Evolutionary conservation across 495 filamentous ascomycete genomes (phyloP).

Genomic region (Penicillium coffeae): DNA sequence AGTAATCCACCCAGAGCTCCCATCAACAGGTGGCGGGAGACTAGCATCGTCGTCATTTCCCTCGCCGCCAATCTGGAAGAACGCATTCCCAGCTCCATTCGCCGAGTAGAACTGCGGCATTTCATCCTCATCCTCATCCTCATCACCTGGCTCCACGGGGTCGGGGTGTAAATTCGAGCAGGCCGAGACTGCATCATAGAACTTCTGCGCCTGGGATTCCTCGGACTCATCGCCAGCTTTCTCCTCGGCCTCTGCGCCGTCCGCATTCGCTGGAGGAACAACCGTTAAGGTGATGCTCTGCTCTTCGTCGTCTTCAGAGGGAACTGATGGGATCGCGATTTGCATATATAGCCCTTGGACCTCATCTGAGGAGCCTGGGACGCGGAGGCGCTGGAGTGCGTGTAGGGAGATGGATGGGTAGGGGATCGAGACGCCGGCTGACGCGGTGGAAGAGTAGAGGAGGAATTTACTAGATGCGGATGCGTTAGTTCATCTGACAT

Average conservation of each 20-base stretch:
- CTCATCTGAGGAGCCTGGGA: slow-evolving; percentile 36
- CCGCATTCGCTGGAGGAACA: slow-evolving; percentile 45
- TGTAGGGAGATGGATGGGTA: slow-evolving; percentile 88
- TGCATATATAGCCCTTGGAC: slow-evolving; percentile 75
- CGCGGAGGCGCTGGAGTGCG: slow-evolving; percentile 65
- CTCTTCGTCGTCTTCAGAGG: slow-evolving; percentile 57
- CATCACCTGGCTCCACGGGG: slow-evolving; percentile 42
- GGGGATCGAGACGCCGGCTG: slow-evolving; percentile 70
- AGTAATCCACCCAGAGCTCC: slow-evolving; percentile 93
- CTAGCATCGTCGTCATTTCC: slow-evolving; percentile 46
- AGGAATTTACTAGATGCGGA: slow-evolving; percentile 62
- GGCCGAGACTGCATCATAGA: slow-evolving; percentile 77
- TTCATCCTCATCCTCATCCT: slow-evolving; percentile 48
- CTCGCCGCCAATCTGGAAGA: too few relatives aligned
- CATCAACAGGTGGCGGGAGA: slow-evolving; percentile 72
- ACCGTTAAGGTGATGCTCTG: slow-evolving; percentile 71
- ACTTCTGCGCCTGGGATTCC: slow-evolving; percentile 42
- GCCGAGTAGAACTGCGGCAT: too few relatives aligned
- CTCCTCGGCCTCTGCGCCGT: slow-evolving; percentile 5
- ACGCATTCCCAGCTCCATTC: too few relatives aligned
- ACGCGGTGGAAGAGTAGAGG: slow-evolving; percentile 59
- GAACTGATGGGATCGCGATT: slow-evolving; percentile 56
- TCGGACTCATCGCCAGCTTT: slow-evolving; percentile 17
- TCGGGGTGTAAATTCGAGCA: slow-evolving; percentile 92
- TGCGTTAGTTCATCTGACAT: too few relatives aligned